These are phyloP conservation scores for Tylopilus felleus DNA, from an alignment of 768 basidiomycete genomes.

Conservation along the genomic window DNA sequence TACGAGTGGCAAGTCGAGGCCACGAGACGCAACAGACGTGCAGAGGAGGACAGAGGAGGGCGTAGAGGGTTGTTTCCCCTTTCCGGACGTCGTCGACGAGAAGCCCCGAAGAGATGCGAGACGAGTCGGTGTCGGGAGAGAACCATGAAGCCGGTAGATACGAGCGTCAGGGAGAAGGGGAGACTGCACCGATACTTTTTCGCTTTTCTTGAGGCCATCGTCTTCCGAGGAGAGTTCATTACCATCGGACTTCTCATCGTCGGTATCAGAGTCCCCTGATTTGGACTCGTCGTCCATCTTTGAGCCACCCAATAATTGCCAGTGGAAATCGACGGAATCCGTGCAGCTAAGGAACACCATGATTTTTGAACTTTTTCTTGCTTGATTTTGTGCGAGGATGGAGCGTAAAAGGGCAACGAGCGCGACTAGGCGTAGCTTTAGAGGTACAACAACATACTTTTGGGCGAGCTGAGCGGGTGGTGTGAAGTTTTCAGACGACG, in stretches of 20 bases:
- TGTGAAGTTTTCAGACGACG: constrained; percentile 64
- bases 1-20: constrained; percentile 92
- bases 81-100: constrained; percentile 42
- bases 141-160: constrained; percentile 91
- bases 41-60: constrained; percentile 79
- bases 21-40: constrained; percentile 98
- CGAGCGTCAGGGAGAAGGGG: constrained; percentile 77
- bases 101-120: constrained; percentile 82
- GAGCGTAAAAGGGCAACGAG: constrained; percentile 83
- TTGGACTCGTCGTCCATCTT: constrained; percentile 49
- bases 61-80: constrained; percentile 28
- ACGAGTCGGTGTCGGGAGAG: constrained; percentile 77
- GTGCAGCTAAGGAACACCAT: constrained; percentile 97
- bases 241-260: constrained; percentile 24
- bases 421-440: constrained; percentile 92
- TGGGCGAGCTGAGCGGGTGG: constrained; percentile 93
- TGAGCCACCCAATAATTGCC: constrained; percentile 74
- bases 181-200: constrained; percentile 57
- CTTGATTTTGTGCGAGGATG: constrained; percentile 61
- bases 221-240: constrained; percentile 25
- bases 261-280: constrained; percentile 21
- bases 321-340: constrained; percentile 97
- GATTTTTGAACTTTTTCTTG: constrained; percentile 59
- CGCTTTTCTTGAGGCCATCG: constrained; percentile 28
- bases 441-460: constrained; percentile 84